Percentiles rank a stretch among this genome's conserved stretches.
Evolutionary conservation across 2,329 filamentous ascomycete genomes (phyloP).

Genomic region (Fusarium gaditjirri): DNA sequence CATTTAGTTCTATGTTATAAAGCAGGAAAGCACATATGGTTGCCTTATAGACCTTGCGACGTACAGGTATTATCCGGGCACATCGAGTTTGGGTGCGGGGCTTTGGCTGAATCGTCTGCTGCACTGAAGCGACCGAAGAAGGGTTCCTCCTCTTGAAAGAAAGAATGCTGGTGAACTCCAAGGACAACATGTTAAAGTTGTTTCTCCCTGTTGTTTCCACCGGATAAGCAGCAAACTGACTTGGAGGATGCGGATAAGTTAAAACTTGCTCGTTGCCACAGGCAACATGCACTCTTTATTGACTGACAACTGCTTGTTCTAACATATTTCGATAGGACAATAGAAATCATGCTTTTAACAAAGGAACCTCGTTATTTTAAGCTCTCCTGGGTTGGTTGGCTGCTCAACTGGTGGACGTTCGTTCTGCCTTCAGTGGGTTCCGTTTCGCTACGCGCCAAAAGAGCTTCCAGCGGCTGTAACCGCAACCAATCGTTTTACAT

Average conservation of each 20-base stretch:
- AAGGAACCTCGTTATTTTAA: constrained; percentile 12
- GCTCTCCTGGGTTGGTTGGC: constrained; percentile 5
- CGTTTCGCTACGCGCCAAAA: constrained; percentile 34
- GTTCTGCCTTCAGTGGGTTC: background rate
- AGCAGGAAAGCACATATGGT: background rate
- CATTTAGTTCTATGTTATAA: background rate
- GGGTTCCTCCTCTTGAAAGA: background rate
- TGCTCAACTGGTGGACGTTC: background rate
- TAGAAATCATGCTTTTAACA: background rate
- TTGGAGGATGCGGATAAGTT: background rate
- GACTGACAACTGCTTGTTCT: background rate
- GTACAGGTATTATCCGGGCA: background rate
- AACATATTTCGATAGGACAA: background rate
- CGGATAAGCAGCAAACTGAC: background rate
- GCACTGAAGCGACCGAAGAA: background rate
- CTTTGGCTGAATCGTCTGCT: background rate
- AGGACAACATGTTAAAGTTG: background rate
- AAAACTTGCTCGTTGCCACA: background rate
- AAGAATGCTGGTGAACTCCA: background rate
- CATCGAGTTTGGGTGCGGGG: background rate
- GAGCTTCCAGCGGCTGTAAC: constrained; percentile 12
- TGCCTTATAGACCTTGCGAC: background rate
- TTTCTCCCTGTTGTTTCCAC: background rate
- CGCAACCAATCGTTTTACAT: constrained; percentile 32
- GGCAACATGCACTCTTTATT: background rate